Conservation (phyloP, 2,329 filamentous ascomycete genomes). For the Ceratocystiopsis sp. region DNA sequence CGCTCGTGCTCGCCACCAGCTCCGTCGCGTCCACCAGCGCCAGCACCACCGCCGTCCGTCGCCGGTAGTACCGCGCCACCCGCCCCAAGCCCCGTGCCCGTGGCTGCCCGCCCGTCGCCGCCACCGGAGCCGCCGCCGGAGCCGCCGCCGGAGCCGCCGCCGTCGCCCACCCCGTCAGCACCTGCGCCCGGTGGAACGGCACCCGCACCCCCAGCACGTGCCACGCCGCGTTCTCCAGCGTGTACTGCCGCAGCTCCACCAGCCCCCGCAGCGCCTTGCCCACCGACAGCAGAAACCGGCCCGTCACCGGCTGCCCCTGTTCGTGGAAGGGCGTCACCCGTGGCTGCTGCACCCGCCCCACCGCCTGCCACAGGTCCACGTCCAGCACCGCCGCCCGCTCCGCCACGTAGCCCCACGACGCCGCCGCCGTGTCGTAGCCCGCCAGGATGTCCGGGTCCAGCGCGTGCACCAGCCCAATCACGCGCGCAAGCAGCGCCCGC, state of each 20-base stretch:
- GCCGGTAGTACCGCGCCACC: conserved; percentile 60
- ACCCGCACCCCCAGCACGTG: conserved; percentile 76
- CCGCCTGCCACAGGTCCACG: conserved; percentile 76
- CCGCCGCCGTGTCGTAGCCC: conserved; percentile 85
- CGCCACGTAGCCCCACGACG: conserved; percentile 90
- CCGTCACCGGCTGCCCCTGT: conserved; percentile 74
- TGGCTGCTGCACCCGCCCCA: conserved; percentile 50
- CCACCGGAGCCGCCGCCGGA: too few species aligned
- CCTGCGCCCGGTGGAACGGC: conserved; percentile 68
- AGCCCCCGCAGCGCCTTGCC: conserved; percentile 95
- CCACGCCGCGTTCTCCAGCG: conserved; percentile 89
- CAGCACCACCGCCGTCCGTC: conserved; percentile 64
- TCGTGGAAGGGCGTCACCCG: conserved; percentile 5
- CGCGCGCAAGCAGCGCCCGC: conserved; percentile 66
- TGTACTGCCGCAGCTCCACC: conserved; percentile 81
- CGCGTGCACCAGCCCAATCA: conserved; percentile 70
- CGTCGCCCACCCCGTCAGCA: conserved; percentile 68
- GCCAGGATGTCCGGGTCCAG: conserved; percentile 86
- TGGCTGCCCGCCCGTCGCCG: conserved; percentile 46
- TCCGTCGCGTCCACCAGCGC: conserved; percentile 86
- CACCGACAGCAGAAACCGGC: conserved; percentile 89
- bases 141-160: too few species aligned
- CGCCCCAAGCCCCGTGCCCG: conserved; percentile 49
- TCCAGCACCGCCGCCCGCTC: conserved; percentile 77
- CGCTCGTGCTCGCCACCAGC: conserved; percentile 72